phyloP scores from a whole-genome alignment of 2,329 filamentous ascomycete species.

The Chalaropsis thielavioides region DNA sequence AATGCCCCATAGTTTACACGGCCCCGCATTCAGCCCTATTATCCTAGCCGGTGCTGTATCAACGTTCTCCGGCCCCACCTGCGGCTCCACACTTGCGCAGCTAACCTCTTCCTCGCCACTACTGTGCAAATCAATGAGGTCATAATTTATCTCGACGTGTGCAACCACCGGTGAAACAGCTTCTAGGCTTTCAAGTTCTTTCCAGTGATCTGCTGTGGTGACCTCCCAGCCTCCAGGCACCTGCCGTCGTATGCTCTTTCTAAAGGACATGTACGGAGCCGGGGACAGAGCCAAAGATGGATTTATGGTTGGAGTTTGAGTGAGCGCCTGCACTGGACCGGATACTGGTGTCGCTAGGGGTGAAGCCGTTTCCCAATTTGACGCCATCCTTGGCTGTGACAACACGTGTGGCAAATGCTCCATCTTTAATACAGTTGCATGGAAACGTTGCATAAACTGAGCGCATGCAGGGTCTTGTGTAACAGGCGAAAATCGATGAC shows the following conservation, averaged over 20 bases:
- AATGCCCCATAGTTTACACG: not conserved
- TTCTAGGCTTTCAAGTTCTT: not conserved
- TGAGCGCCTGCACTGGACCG: not conserved
- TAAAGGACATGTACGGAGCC: not conserved
- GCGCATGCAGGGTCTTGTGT: not conserved
- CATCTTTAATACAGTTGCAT: not conserved
- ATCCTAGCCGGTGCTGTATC: not conserved
- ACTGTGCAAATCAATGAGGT: not conserved
- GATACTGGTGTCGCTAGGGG: not conserved
- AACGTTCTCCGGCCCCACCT: not conserved
- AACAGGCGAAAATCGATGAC: not conserved
- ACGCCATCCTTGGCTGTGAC: not conserved
- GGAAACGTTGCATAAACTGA: conserved; percentile 7
- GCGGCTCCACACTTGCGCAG: not conserved
- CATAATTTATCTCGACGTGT: not conserved
- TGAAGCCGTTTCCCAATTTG: not conserved
- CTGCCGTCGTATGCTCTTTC: not conserved
- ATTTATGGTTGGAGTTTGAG: not conserved
- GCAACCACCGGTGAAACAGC: not conserved
- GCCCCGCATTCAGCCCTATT: not conserved
- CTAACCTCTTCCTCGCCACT: not conserved
- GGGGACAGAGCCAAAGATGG: not conserved
- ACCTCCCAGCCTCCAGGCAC: not conserved
- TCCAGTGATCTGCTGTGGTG: conserved; percentile 4
- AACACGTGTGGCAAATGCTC: not conserved